phyloP scores from a whole-genome alignment of 1,284 basidiomycete genomes.

The Ustilago loliicola region DNA sequence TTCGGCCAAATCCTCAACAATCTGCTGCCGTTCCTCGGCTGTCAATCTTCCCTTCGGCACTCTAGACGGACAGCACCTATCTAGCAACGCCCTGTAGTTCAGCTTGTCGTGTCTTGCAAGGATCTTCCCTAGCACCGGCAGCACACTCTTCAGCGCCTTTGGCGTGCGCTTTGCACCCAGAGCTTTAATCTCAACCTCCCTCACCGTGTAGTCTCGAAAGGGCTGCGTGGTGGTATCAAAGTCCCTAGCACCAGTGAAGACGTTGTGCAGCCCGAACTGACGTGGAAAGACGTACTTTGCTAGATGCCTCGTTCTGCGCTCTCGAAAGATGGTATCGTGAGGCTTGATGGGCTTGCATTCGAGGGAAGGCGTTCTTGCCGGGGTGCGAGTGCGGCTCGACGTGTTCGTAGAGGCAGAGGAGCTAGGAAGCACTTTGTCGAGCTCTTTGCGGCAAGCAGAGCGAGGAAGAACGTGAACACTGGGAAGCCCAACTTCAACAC shows the following conservation, averaged over 20 bases:
- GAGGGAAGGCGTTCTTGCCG: background rate
- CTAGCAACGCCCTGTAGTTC: conserved; percentile 78
- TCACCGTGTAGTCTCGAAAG: conserved; percentile 76
- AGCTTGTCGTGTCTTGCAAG: conserved; percentile 80
- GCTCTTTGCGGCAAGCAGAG: conserved; percentile 23
- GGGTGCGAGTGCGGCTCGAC: background rate
- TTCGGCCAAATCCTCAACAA: conserved; percentile 76
- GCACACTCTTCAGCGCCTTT: conserved; percentile 76
- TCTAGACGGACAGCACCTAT: conserved; percentile 81
- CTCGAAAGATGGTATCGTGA: conserved; percentile 28
- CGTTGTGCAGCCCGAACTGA: conserved; percentile 79
- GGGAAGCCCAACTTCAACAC: conserved; percentile 77
- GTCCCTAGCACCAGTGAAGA: conserved; percentile 72
- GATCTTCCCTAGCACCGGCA: conserved; percentile 77
- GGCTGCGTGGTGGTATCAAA: conserved; percentile 58
- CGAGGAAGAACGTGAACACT: conserved; percentile 72
- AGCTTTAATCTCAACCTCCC: conserved; percentile 79
- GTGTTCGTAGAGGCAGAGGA: background rate
- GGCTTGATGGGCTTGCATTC: conserved; percentile 8
- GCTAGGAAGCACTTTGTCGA: conserved; percentile 39
- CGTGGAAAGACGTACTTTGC: conserved; percentile 86
- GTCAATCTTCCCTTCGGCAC: conserved; percentile 71
- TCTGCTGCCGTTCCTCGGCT: conserved; percentile 75
- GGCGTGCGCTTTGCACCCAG: conserved; percentile 76
- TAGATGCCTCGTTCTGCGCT: conserved; percentile 75